phyloP scores from a whole-genome alignment of 371 early-diverging fungal species.

The Haplosporangium sp. region DNA sequence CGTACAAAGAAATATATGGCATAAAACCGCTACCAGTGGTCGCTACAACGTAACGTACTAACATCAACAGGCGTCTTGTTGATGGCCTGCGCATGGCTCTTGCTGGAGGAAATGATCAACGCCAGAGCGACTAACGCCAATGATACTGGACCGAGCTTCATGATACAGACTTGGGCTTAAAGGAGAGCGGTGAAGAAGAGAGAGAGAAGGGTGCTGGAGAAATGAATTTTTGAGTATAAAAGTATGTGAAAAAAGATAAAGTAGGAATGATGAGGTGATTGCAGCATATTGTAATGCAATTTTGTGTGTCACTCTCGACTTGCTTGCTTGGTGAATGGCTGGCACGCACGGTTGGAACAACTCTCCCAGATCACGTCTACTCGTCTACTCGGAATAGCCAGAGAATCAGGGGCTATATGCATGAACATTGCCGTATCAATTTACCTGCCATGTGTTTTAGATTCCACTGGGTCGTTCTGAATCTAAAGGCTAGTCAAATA shows the following conservation, averaged over 20 bases:
- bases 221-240: background rate
- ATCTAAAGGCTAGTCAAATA: no score
- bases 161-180: background rate
- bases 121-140: slow-evolving; percentile 5
- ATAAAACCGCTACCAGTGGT: no score
- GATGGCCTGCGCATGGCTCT: background rate
- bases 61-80: slow-evolving; percentile 38
- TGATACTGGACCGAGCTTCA: slow-evolving; percentile 12
- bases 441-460: no score
- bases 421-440: no score
- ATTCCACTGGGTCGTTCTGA: no score
- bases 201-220: background rate
- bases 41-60: slow-evolving; percentile 18
- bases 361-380: no score
- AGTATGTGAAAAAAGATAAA: background rate
- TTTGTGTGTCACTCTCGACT: no score
- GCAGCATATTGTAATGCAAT: no score
- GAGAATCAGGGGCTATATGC: no score
- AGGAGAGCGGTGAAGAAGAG: background rate
- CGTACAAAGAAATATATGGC: background rate
- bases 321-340: background rate
- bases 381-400: no score
- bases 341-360: no score
- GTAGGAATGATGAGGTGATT: slow-evolving; percentile 6
- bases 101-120: slow-evolving; percentile 4